These are phyloP conservation scores for Fraxinus ornus DNA, from an alignment of 305 asterid species.

Conservation along the genomic window DNA sequence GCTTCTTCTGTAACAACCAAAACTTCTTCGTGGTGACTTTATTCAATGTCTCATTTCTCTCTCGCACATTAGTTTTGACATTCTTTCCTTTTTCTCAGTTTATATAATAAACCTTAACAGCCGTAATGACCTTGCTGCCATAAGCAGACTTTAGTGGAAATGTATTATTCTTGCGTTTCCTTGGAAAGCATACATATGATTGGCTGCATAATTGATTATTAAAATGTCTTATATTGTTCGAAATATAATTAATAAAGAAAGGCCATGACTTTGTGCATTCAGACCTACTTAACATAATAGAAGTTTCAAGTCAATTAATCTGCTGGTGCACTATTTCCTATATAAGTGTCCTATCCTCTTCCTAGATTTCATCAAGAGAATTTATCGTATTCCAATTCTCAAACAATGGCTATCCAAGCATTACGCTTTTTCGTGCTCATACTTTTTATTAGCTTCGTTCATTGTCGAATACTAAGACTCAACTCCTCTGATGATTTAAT, in stretches of 20 bases:
- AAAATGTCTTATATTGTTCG: no score
- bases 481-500: slow-evolving; percentile 31
- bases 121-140: no score
- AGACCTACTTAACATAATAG: no score
- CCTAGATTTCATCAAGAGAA: background rate
- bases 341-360: slow-evolving; percentile 1
- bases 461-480: slow-evolving; percentile 39
- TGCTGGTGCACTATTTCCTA: background rate
- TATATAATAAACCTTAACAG: no score
- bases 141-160: no score
- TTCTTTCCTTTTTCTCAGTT: no score
- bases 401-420: slow-evolving; percentile 21
- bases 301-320: background rate
- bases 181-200: background rate
- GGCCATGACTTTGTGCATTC: background rate
- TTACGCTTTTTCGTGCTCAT: slow-evolving; percentile 9
- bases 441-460: slow-evolving; percentile 24
- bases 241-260: no score
- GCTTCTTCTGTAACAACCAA: no score
- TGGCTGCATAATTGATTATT: background rate
- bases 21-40: no score
- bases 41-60: no score
- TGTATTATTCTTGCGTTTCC: no score
- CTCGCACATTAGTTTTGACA: no score
- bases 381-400: background rate